These are phyloP conservation scores for Nannizzia gypsea DNA, from an alignment of 2,329 filamentous ascomycete genomes.

Conservation along the genomic window DNA sequence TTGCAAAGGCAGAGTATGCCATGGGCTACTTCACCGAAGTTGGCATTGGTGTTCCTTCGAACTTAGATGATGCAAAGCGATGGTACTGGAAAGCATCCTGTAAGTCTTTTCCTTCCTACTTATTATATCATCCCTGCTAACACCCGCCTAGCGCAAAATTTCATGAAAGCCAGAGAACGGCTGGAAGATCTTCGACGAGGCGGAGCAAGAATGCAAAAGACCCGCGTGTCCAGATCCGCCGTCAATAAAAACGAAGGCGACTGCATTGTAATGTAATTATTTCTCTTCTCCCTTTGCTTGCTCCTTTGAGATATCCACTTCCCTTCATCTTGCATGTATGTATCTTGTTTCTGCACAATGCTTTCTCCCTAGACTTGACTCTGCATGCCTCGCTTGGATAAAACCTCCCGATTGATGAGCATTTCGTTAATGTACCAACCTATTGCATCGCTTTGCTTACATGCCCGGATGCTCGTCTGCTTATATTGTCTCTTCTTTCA, in stretches of 20 bases:
- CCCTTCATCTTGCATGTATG: background rate
- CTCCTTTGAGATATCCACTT: slow-evolving; percentile 1
- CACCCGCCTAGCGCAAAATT: slow-evolving; percentile 63
- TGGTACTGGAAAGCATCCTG: slow-evolving; percentile 98
- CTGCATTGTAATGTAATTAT: slow-evolving; percentile 64
- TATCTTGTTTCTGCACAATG: background rate
- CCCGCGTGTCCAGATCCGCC: slow-evolving; percentile 69
- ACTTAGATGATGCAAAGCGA: slow-evolving; percentile 86
- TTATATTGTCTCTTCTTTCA: background rate
- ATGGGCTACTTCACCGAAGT: slow-evolving; percentile 98
- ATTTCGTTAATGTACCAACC: too few relatives aligned
- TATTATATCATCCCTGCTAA: slow-evolving; percentile 4
- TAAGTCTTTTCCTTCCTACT: slow-evolving; percentile 42
- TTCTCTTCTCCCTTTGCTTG: background rate
- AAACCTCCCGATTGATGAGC: too few relatives aligned
- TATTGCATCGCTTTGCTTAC: too few relatives aligned
- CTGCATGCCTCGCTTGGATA: too few relatives aligned
- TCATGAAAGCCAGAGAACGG: slow-evolving; percentile 81
- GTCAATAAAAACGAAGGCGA: slow-evolving; percentile 78
- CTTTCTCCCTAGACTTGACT: slow-evolving; percentile 3
- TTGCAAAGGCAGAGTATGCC: slow-evolving; percentile 91
- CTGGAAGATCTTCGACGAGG: slow-evolving; percentile 82
- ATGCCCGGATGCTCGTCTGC: background rate
- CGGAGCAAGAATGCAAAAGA: slow-evolving; percentile 60
- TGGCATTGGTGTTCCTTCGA: slow-evolving; percentile 76